These are phyloP conservation scores for Cladosporium sp. DNA, from an alignment of 2,329 filamentous ascomycete species.

Conservation along the genomic window DNA sequence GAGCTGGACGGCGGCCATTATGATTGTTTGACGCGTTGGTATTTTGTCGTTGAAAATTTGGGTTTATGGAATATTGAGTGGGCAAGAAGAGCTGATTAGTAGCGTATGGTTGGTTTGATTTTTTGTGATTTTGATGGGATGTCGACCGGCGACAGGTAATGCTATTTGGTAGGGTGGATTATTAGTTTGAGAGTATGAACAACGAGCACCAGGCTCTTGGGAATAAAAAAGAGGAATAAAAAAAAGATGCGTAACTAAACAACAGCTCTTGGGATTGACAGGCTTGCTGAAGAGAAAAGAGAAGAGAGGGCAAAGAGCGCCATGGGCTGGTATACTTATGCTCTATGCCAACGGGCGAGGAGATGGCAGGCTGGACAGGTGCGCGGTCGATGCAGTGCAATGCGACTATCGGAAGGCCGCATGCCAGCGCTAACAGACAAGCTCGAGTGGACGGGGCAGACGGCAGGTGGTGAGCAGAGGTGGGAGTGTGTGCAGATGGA, in stretches of 20 bases:
- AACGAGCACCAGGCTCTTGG: conserved; percentile 50
- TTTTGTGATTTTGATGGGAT: conserved; percentile 19
- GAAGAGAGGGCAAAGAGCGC: conserved; percentile 19
- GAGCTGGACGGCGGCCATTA: conserved; percentile 87
- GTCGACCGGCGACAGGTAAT: conserved; percentile 42
- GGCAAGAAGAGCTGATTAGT: conserved; percentile 53
- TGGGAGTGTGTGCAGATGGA: conserved; percentile 16
- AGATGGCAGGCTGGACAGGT: conserved; percentile 18
- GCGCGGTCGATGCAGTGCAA: conserved; percentile 14
- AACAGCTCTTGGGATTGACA: conserved; percentile 53
- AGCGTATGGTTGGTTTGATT: conserved; percentile 37
- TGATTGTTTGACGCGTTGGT: conserved; percentile 25
- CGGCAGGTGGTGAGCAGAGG: neutral
- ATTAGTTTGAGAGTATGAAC: conserved; percentile 25
- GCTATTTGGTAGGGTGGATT: conserved; percentile 30
- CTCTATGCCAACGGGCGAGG: neutral
- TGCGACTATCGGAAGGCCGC: conserved; percentile 24
- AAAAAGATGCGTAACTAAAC: conserved; percentile 45
- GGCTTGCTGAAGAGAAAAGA: conserved; percentile 52
- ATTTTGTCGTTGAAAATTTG: conserved; percentile 26
- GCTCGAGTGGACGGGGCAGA: conserved; percentile 16
- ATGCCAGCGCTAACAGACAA: conserved; percentile 21
- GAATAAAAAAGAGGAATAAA: conserved; percentile 43
- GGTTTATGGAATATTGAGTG: conserved; percentile 35
- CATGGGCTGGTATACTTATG: conserved; percentile 14